Percentiles rank a stretch among this genome's conserved stretches.
Conservation (phyloP, 2,329 filamentous ascomycete species). For the Fusarium sp. region DNA sequence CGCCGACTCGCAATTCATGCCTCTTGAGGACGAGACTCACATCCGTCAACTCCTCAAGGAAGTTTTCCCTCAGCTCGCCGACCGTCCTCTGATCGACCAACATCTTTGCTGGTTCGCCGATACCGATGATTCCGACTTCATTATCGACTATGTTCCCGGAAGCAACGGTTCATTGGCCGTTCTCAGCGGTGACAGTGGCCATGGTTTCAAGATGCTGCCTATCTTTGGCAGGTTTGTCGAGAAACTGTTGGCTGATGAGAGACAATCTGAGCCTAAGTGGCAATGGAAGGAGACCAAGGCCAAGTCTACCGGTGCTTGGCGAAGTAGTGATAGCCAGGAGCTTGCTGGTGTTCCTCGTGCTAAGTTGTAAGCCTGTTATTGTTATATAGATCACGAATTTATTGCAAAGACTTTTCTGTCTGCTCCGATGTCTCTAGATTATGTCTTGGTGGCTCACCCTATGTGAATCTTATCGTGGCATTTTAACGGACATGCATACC, state of each 20-base stretch:
- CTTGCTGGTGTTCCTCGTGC: slow-evolving; percentile 28
- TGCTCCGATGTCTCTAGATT: no score
- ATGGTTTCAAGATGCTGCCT: slow-evolving; percentile 38
- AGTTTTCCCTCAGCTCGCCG: slow-evolving; percentile 14
- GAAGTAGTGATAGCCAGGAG: slow-evolving; percentile 37
- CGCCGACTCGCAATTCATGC: slow-evolving; percentile 34
- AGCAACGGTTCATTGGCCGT: slow-evolving; percentile 23
- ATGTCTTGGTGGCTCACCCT: no score
- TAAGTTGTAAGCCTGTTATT: slow-evolving; percentile 11
- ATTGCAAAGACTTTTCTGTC: neutral
- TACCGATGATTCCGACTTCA: slow-evolving; percentile 38
- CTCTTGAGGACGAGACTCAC: slow-evolving; percentile 28
- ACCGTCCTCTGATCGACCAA: slow-evolving; percentile 27
- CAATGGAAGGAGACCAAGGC: slow-evolving; percentile 37
- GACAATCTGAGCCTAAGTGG: slow-evolving; percentile 29
- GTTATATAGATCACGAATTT: neutral
- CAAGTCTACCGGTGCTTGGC: slow-evolving; percentile 29
- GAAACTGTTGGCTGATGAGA: slow-evolving; percentile 18
- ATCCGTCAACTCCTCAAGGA: slow-evolving; percentile 29
- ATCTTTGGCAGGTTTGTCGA: slow-evolving; percentile 34
- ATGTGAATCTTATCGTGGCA: no score
- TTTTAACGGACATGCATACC: no score
- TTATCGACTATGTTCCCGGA: slow-evolving; percentile 35
- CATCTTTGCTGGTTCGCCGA: slow-evolving; percentile 39
- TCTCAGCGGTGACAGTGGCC: slow-evolving; percentile 28